Percentiles rank a stretch among this genome's conserved stretches.
Conservation (phyloP, 305 asterid genomes). For the Solanum aculeatissimum region DNA sequence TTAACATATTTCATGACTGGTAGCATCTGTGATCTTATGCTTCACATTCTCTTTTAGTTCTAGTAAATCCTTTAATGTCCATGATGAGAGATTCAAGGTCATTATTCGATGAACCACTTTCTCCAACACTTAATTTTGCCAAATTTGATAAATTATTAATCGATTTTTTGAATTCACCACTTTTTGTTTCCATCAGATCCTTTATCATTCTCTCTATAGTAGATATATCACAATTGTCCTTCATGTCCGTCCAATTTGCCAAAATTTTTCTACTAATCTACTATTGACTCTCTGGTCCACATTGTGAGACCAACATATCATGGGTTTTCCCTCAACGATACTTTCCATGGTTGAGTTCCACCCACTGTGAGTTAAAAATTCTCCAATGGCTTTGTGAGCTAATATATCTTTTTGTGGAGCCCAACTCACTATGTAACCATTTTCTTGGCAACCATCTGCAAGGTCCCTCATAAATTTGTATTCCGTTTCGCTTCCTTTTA, state of each 20-base stretch:
- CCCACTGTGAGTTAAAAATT: slow-evolving; percentile 9
- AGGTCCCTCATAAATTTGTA: slow-evolving; percentile 2
- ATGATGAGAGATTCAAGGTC: not conserved
- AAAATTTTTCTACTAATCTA: slow-evolving; percentile 1
- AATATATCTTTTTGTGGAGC: slow-evolving; percentile 12
- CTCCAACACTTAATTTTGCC: not conserved
- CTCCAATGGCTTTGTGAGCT: slow-evolving; percentile 8
- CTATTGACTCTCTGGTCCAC: slow-evolving; percentile 12
- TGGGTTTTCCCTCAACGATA: slow-evolving; percentile 2
- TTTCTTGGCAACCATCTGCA: not conserved
- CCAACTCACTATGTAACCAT: slow-evolving; percentile 13
- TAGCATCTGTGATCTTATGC: not conserved
- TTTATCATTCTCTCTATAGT: slow-evolving; percentile 4
- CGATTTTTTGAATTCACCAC: not conserved
- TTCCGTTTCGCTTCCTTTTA: not conserved
- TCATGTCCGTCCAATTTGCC: slow-evolving; percentile 15
- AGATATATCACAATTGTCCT: slow-evolving; percentile 5
- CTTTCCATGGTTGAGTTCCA: slow-evolving; percentile 13
- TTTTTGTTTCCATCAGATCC: not conserved
- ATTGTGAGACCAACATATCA: slow-evolving; percentile 11
- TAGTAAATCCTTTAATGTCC: slow-evolving; percentile 3
- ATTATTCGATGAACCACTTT: not conserved
- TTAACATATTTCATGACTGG: not conserved
- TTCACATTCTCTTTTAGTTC: not conserved
- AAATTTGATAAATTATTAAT: not conserved